These are phyloP conservation scores for Durotheca rogersii DNA, from an alignment of 495 filamentous ascomycete genomes.

Conservation along the genomic window DNA sequence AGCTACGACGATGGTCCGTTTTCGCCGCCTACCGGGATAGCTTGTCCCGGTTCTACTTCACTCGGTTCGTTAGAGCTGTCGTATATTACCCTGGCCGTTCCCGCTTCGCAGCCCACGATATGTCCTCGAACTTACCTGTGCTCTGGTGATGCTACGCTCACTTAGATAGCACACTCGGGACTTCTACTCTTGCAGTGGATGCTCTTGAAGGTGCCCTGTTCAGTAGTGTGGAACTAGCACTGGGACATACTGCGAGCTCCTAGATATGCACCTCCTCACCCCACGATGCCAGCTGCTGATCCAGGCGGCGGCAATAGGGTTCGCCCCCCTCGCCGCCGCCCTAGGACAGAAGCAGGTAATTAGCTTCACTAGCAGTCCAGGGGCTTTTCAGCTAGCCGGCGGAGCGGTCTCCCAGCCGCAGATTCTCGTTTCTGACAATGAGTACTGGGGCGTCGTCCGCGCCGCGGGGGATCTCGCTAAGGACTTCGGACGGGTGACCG, in stretches of 20 bases:
- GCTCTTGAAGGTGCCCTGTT: background rate
- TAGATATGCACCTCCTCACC: conserved; percentile 8
- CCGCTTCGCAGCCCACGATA: background rate
- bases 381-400: conserved; percentile 49
- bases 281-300: background rate
- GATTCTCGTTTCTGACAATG: conserved; percentile 54
- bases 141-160: background rate
- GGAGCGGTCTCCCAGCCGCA: conserved; percentile 46
- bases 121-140: background rate
- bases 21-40: conserved; percentile 6
- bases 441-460: conserved; percentile 68
- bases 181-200: background rate
- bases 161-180: background rate
- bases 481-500: conserved; percentile 73
- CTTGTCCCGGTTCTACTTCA: conserved; percentile 5
- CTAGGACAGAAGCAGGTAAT: conserved; percentile 60
- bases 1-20: conserved; percentile 10
- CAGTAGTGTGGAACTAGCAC: background rate
- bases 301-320: conserved; percentile 2
- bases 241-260: background rate
- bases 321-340: conserved; percentile 38
- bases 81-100: conserved; percentile 8
- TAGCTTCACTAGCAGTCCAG: conserved; percentile 43
- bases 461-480: conserved; percentile 64
- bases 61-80: background rate